Evolutionary conservation across 306 rosid species (phyloP), one percentile per base, ranked within the genome.

Genomic region (Vigna trinervia): DNA sequence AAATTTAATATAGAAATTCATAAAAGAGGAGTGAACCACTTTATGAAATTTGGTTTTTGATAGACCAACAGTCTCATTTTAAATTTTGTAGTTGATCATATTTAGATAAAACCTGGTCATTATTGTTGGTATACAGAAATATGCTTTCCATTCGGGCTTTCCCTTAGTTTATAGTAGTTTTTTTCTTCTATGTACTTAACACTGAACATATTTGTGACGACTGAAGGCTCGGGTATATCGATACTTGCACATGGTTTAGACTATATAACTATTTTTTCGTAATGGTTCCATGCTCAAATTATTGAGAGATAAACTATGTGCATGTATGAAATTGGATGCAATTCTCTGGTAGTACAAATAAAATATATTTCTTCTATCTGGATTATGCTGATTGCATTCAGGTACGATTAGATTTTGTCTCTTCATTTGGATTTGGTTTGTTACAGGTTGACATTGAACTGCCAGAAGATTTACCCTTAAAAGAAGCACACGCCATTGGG

Each of bases 371-470:
- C 2, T 38, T 5, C 43, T 38, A 38, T 38, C 43, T 38, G 43
- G 43, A 38, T 1, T 38, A 6, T 7, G 43, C 43, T 39, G 11
- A 39, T 39, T 39, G 45, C 6, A 39, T 39, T 36, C 45, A 39
- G 1, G 45, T 43, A 23, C 7, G 41, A 36, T 57, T n/a, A 74
- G 73, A 46, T 53, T 36, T 1, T 23, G 47, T 17, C 65, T 64
- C 60, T 11, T 56, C 6, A 71, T 80, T 69, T 81, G 54, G 81
- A 45, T 65, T 69, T 43, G 17, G 66, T 79, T 80, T 79, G 76
- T 68, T 77, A 79, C 87, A 94, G 98, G 94, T 94, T 70, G 98
- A 94, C 83, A 90, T 94, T 73, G 98, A 94, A 82, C 86, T 90
- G 60, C 98, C 97, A 12, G 98, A 94, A 69, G 96, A 94, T 22